phyloP scores from a whole-genome alignment of 2,329 filamentous ascomycete species.

The Helminthosporium solani region DNA sequence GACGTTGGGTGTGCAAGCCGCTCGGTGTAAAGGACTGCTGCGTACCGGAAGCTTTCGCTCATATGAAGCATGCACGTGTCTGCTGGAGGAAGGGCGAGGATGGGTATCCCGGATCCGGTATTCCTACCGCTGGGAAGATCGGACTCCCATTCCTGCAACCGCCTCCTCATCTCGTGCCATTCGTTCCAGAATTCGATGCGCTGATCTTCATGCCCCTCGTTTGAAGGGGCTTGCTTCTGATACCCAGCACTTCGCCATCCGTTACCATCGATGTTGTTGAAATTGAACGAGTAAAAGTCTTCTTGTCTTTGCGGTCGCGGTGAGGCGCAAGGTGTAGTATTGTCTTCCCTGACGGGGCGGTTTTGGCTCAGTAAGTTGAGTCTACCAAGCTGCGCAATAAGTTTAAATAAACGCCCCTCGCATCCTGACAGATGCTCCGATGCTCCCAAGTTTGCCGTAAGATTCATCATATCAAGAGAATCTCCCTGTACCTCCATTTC shows the following conservation, averaged over 20 bases:
- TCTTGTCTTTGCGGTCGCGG: constrained; percentile 36
- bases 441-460: constrained; percentile 68
- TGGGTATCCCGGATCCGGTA: constrained; percentile 7
- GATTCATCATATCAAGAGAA: constrained; percentile 63
- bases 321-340: constrained; percentile 36
- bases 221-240: constrained; percentile 38
- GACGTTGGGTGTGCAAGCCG: constrained; percentile 76
- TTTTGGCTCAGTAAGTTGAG: constrained; percentile 81
- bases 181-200: constrained; percentile 72
- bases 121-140: constrained; percentile 30
- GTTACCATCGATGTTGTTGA: constrained; percentile 65
- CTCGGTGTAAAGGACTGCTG: constrained; percentile 85
- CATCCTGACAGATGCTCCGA: constrained; percentile 86
- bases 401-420: constrained; percentile 81
- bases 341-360: constrained; percentile 47
- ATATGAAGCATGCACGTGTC: constrained; percentile 78
- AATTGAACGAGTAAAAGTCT: constrained; percentile 56
- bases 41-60: constrained; percentile 86
- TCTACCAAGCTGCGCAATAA: constrained; percentile 78
- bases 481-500: constrained; percentile 74
- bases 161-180: constrained; percentile 76
- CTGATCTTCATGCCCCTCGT: constrained; percentile 48
- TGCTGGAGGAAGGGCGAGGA: constrained; percentile 43
- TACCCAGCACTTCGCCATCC: constrained; percentile 57
- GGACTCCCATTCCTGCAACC: constrained; percentile 80